Evolutionary conservation across 2,329 filamentous ascomycete genomes (phyloP).

Genomic region (Beauveria brongniartii): DNA sequence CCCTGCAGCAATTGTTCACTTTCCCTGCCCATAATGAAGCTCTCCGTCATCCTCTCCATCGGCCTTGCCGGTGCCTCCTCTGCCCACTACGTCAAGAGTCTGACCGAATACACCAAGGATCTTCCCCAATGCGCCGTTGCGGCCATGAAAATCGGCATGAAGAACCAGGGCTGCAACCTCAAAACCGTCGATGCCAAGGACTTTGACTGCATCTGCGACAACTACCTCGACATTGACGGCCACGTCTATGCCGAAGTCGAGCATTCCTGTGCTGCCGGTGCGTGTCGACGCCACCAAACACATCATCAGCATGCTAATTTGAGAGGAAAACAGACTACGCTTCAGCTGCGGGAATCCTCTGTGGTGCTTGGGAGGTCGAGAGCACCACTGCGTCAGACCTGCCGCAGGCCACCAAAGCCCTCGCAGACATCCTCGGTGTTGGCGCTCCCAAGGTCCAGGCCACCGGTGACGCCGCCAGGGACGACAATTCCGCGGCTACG

Average conservation of each 20-base stretch:
- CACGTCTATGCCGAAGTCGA: slow-evolving; percentile 5
- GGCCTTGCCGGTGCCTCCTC: background rate
- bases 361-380: slow-evolving; percentile 7
- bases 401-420: slow-evolving; percentile 7
- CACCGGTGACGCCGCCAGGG: background rate
- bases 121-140: slow-evolving; percentile 1
- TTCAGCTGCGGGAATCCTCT: background rate
- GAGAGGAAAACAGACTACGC: background rate
- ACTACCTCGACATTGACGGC: slow-evolving; percentile 7
- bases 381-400: slow-evolving; percentile 6
- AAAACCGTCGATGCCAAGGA: slow-evolving; percentile 1
- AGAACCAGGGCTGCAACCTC: slow-evolving; percentile 7
- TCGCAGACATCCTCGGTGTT: slow-evolving; percentile 1
- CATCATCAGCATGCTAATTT: background rate
- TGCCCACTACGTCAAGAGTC: slow-evolving; percentile 5
- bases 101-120: slow-evolving; percentile 9
- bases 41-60: slow-evolving; percentile 4
- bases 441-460: slow-evolving; percentile 2
- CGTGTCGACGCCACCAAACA: background rate
- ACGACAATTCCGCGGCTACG: background rate
- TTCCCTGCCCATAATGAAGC: background rate
- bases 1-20: no score
- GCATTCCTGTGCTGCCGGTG: slow-evolving; percentile 6
- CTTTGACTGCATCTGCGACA: slow-evolving; percentile 11
- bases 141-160: slow-evolving; percentile 6